These are phyloP conservation scores for Panus rudis DNA, from an alignment of 768 basidiomycete genomes.

Conservation along the genomic window DNA sequence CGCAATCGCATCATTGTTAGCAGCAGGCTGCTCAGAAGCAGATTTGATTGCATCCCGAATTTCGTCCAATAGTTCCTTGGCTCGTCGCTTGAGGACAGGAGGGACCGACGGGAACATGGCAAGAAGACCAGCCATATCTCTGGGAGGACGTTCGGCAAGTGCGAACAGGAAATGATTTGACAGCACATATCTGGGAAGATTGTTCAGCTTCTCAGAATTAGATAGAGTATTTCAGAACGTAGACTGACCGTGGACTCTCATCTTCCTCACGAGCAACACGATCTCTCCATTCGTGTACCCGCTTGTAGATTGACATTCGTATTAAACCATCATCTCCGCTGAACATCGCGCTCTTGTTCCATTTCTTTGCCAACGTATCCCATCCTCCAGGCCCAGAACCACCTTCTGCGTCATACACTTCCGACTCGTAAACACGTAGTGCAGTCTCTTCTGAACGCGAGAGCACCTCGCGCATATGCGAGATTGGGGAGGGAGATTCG, in stretches of 20 bases:
- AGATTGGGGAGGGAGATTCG: slow-evolving; percentile 21
- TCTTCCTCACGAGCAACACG: slow-evolving; percentile 72
- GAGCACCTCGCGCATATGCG: slow-evolving; percentile 58
- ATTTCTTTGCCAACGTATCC: slow-evolving; percentile 72
- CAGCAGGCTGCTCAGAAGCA: too few species aligned
- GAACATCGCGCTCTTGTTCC: slow-evolving; percentile 60
- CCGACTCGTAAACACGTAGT: slow-evolving; percentile 60
- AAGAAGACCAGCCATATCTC: slow-evolving; percentile 55
- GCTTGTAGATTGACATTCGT: slow-evolving; percentile 57
- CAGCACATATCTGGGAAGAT: slow-evolving; percentile 53
- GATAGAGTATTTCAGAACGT: not conserved
- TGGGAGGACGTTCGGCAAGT: slow-evolving; percentile 64
- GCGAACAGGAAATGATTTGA: slow-evolving; percentile 70
- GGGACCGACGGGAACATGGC: slow-evolving; percentile 54
- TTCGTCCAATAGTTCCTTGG: slow-evolving; percentile 58
- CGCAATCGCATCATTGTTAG: too few species aligned
- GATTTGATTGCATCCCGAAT: slow-evolving; percentile 44
- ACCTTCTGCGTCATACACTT: slow-evolving; percentile 57
- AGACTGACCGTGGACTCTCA: slow-evolving; percentile 68
- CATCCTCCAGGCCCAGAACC: slow-evolving; percentile 70
- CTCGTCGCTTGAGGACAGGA: slow-evolving; percentile 53
- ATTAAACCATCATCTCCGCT: slow-evolving; percentile 25
- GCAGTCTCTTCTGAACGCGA: slow-evolving; percentile 70
- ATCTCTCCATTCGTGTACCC: slow-evolving; percentile 83
- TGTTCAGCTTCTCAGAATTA: not conserved